Percentiles rank a stretch among this genome's conserved stretches.
These are phyloP conservation scores for Zymoseptoria tritici DNA, from an alignment of 2,329 filamentous ascomycete species.

Conservation along the genomic window DNA sequence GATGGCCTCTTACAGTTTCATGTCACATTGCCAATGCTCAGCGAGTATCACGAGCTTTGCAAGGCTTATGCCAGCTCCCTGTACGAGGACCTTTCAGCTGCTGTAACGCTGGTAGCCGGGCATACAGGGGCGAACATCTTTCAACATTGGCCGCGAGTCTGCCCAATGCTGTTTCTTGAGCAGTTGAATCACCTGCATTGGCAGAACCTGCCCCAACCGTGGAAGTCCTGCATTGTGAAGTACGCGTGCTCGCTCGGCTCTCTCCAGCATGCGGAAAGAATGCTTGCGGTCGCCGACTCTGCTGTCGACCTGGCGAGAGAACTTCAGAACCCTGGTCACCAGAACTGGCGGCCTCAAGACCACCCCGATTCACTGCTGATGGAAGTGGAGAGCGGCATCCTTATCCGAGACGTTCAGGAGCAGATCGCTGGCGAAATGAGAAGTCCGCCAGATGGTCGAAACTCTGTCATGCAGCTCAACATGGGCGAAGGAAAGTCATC, in stretches of 20 bases:
- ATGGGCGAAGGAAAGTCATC: constrained; percentile 68
- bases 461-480: constrained; percentile 57
- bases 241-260: not conserved
- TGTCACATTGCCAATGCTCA: not conserved
- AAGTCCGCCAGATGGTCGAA: constrained; percentile 37
- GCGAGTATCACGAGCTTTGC: not conserved
- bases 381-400: constrained; percentile 51
- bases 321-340: not conserved
- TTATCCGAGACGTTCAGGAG: constrained; percentile 55
- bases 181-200: not conserved
- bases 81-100: not conserved
- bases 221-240: not conserved
- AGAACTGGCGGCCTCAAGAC: not conserved
- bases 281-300: not conserved
- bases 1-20: not conserved
- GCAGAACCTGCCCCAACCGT: not conserved
- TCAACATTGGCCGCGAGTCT: not conserved
- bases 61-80: not conserved
- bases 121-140: not conserved
- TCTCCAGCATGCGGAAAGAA: not conserved
- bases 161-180: not conserved
- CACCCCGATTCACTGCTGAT: not conserved
- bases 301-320: not conserved
- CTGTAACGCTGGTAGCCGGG: too few species aligned
- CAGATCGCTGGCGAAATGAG: constrained; percentile 56